phyloP scores from a whole-genome alignment of 306 rosid genomes.

The Chamaecrista fasciculata region DNA sequence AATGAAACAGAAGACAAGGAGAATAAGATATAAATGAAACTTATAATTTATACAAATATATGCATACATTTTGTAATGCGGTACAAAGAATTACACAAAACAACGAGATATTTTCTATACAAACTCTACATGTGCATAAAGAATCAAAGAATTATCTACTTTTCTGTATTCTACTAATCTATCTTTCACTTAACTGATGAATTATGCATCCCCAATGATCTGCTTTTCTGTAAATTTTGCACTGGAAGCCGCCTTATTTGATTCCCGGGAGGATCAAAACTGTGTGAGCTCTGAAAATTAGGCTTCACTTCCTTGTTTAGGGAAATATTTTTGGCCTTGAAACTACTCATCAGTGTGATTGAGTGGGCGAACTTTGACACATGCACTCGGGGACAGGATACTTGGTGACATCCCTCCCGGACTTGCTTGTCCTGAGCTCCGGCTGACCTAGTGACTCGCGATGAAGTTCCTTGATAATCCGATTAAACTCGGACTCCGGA shows the following conservation, averaged over 20 bases:
- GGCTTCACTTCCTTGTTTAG: slow-evolving; percentile 5
- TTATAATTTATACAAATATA: slow-evolving; percentile 34
- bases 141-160: slow-evolving; percentile 55
- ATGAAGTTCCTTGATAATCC: slow-evolving; percentile 65
- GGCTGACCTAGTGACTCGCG: slow-evolving; percentile 86
- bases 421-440: slow-evolving; percentile 55
- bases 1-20: not conserved
- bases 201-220: slow-evolving; percentile 25
- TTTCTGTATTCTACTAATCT: slow-evolving; percentile 21
- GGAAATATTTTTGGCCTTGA: not conserved
- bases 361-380: slow-evolving; percentile 56
- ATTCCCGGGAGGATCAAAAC: slow-evolving; percentile 37
- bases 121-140: slow-evolving; percentile 35
- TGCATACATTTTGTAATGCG: slow-evolving; percentile 27
- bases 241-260: not conserved
- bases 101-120: slow-evolving; percentile 41
- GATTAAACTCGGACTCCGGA: slow-evolving; percentile 67
- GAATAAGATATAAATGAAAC: slow-evolving; percentile 1
- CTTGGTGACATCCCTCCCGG: slow-evolving; percentile 86
- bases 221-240: no score
- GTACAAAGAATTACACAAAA: slow-evolving; percentile 36
- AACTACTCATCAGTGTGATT: slow-evolving; percentile 11
- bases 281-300: slow-evolving; percentile 9
- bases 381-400: slow-evolving; percentile 84
- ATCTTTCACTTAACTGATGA: slow-evolving; percentile 2